Base-by-base conservation (phyloP, 2,329 filamentous ascomycete genomes). In the Aspergillus phoenicis region DNA sequence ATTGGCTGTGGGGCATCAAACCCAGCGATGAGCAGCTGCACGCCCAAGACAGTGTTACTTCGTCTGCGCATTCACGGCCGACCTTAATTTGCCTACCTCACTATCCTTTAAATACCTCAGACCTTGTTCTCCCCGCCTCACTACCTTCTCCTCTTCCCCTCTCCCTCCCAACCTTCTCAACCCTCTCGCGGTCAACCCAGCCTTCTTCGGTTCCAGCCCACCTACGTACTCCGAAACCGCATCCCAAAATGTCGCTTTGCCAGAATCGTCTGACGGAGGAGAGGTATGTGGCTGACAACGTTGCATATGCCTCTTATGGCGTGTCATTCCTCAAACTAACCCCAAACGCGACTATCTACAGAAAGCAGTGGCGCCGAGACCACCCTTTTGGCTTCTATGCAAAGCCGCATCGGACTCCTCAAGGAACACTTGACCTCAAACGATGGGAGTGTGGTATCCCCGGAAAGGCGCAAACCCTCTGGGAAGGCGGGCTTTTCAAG, bases 361-460 rank as follows among this genome's bases (percentile, higher is more conserved):
- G 93, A 65, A 98, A 97, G 81, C 92, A 97, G 81, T 99, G 95
- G 95, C 89, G 95, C 67, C 89, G 89, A 74, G 94, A 99, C 70
- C 95, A 99, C 73, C 96, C 96, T 0, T 99, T 99, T 73, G 95
- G 95, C 63, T 99, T 99, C 82, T 97, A 91, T 77, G 95, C 95
- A 24, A 91, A 93, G 74, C 95, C 96, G 11, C 83, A 89, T 64
- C 90, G 94, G 69, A 93, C 87, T 64, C 78, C 88, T 17, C 85
- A 91, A 67, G 93, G 93, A 58, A 87, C 92, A 1, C 85, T 98
- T 56, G 95, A 99, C 73, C 83, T 99, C 65, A 97, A 97, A 84
- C 86, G 88, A 66, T 99, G 95, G 95, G 93, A 98, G 71, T 98
- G 95, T 72, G 93, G 93, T 47, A 91, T 99, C 47, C 95, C 95